Base-by-base conservation (phyloP, 805 yeast genomes). In the Limtongozyma cylindracea region DNA sequence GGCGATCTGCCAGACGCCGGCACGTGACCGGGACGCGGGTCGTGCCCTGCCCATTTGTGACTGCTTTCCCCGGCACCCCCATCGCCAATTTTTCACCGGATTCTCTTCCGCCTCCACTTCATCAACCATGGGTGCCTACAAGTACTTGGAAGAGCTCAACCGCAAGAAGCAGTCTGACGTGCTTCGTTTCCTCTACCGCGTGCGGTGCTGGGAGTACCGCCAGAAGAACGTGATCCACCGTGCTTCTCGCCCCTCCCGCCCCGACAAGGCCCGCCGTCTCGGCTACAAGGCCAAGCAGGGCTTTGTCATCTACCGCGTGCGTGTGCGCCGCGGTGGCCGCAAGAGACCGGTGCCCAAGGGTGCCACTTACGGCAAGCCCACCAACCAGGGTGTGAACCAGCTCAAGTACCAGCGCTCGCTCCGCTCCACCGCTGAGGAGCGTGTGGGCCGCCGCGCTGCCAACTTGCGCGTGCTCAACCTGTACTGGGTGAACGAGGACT, bases 271-370 rank as follows among this genome's bases (percentile, higher is more conserved):
- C 49, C 84, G 98, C 72, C 78, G 92, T 61, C 73, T 88, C 50
- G 98, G 98, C 44, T 88, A 88, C 94, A 88, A 88, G 74, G 96
- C 98, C 61, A 88, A 88, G 73, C 98, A 88, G 69, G 98, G 98
- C 45, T 88, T 77, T 56, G 94, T 76, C 40, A 67, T 88, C 70
- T 88, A 62, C 94, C 73, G 98, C 61, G 62, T 84, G 59, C 78
- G 98, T 63, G 96, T 88, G 48, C 78, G 96, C 66, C 77, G 98
- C 64, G 98, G 98, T 69, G 84, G 84, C 69, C 82, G 98, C 76
- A 88, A 88, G 94, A 78, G 93, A 66, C 95, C 95, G 47, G 95
- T 73, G 47, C 80, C 91, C 65, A 88, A 88, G 88, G 98, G 98
- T 77, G 96, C 95, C 50, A 88, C 96, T 55, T 84, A 88, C 72